These are phyloP conservation scores for Trypanosomatidae sp. DNA, from an alignment of 208 protist genomes.

Conservation along the genomic window DNA sequence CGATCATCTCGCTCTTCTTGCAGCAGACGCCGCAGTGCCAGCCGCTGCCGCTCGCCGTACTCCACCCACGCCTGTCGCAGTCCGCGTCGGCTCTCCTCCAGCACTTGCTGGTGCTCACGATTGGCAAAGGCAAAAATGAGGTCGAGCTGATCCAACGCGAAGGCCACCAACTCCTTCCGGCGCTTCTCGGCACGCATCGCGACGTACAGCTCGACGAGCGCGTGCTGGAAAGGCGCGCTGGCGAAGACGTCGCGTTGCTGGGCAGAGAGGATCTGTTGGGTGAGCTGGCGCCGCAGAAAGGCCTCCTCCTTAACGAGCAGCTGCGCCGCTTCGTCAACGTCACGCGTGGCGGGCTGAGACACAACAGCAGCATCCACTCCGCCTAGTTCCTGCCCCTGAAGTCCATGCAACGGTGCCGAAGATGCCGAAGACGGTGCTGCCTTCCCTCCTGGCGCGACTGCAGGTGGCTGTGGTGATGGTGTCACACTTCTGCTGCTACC, in stretches of 20 bases:
- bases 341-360: no score
- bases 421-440: no score
- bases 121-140: constrained; percentile 43
- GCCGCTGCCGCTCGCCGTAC: constrained; percentile 26
- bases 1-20: constrained; percentile 48
- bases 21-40: constrained; percentile 24
- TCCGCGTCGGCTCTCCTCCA: constrained; percentile 8
- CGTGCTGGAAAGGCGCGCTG: constrained; percentile 22
- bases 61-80: constrained; percentile 19
- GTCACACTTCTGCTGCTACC: background rate
- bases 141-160: constrained; percentile 53
- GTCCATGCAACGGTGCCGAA: no score
- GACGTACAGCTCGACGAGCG: constrained; percentile 34
- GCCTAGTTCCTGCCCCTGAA: background rate
- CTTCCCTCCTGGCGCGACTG: background rate
- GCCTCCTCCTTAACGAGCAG: constrained; percentile 47
- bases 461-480: background rate
- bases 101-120: constrained; percentile 12
- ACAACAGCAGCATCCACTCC: no score
- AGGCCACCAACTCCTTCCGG: constrained; percentile 39
- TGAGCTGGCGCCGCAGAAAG: constrained; percentile 39
- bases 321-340: no score
- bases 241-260: constrained; percentile 25
- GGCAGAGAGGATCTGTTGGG: constrained; percentile 13
- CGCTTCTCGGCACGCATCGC: constrained; percentile 46